Conservation (phyloP, 768 basidiomycete species). For the Termitomyces sp. region DNA sequence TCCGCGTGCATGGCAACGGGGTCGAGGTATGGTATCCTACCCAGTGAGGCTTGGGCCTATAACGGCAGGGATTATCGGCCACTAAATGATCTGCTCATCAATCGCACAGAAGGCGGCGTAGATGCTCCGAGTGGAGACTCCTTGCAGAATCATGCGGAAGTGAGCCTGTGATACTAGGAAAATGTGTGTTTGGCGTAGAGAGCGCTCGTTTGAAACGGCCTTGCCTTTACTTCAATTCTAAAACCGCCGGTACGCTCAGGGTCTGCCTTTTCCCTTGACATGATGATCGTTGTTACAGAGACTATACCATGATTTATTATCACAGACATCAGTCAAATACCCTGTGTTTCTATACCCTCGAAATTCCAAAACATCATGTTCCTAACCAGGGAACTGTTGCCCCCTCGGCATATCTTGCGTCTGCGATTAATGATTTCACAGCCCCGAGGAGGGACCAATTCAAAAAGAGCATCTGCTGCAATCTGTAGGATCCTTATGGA, state of each 20-base stretch:
- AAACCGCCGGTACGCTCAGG: conserved; percentile 9
- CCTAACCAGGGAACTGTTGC: conserved; percentile 8
- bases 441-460: conserved; percentile 11
- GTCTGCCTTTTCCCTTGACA: background rate
- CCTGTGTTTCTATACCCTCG: conserved; percentile 62
- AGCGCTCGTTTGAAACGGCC: background rate
- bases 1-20: no score
- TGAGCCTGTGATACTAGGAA: conserved; percentile 29
- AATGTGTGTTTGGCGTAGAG: conserved; percentile 20
- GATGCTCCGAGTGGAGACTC: conserved; percentile 18
- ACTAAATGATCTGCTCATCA: no score
- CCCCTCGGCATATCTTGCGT: conserved; percentile 21
- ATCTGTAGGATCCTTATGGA: conserved; percentile 70
- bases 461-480: conserved; percentile 36
- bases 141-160: conserved; percentile 23
- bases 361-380: conserved; percentile 26
- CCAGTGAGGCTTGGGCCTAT: no score
- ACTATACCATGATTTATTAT: conserved; percentile 41
- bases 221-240: conserved; percentile 6
- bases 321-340: conserved; percentile 46
- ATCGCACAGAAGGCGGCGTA: no score
- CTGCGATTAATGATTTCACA: conserved; percentile 36
- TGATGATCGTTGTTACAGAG: conserved; percentile 6
- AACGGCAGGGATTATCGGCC: no score
- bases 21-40: no score